These are phyloP conservation scores for Sanghuangporus weigelae DNA, from an alignment of 1,284 basidiomycete species.

Conservation along the genomic window DNA sequence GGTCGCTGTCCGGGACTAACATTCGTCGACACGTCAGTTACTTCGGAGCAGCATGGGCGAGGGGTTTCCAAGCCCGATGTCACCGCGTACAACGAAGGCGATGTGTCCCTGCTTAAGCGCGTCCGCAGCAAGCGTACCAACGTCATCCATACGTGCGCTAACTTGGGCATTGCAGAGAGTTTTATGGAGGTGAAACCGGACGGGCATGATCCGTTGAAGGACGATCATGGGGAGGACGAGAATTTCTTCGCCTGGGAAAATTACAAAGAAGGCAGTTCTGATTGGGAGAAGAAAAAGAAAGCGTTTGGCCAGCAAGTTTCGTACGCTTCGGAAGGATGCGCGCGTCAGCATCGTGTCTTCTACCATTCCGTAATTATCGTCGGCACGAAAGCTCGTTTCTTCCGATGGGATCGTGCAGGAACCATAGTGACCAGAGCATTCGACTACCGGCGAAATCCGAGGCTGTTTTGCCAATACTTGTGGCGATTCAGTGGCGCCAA, in stretches of 20 bases:
- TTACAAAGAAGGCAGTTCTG: no score
- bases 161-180: background rate
- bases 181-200: background rate
- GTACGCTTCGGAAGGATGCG: background rate
- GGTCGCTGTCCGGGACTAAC: background rate
- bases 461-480: background rate
- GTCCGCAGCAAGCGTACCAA: background rate
- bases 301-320: background rate
- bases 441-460: background rate
- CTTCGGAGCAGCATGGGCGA: background rate
- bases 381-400: background rate
- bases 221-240: background rate
- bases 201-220: background rate
- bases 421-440: background rate
- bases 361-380: background rate
- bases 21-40: background rate
- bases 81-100: background rate
- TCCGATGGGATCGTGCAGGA: background rate
- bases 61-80: background rate
- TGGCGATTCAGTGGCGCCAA: background rate
- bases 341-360: background rate
- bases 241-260: background rate
- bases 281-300: no score
- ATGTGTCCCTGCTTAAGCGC: background rate
- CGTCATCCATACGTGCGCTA: background rate